Evolutionary conservation across 768 basidiomycete species (phyloP).

Genomic region (Rhodotorula diobovata): DNA sequence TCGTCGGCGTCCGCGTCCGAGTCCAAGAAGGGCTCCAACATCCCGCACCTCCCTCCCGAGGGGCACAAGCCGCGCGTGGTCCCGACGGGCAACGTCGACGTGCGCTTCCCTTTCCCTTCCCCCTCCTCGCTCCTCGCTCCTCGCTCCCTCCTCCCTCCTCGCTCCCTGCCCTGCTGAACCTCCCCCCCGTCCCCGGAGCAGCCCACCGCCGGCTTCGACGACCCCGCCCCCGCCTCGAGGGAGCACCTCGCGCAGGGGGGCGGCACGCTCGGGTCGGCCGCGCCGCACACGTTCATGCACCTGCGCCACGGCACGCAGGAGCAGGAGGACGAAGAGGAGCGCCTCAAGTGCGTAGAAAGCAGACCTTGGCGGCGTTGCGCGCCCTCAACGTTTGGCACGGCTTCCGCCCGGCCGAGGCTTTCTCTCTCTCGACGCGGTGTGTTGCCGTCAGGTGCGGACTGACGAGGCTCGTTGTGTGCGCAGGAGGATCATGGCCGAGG

Average conservation of each 20-base stretch:
- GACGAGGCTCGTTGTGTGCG: not conserved
- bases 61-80: not conserved
- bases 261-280: not conserved
- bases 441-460: not conserved
- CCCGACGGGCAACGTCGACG: conserved; percentile 10
- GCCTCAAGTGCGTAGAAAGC: conserved; percentile 18
- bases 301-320: conserved; percentile 2
- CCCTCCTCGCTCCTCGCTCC: not conserved
- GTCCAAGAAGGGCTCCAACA: not conserved
- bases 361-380: too few species aligned
- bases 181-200: not conserved
- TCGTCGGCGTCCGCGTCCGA: not conserved
- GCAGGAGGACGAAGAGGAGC: conserved; percentile 10
- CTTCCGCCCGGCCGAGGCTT: too few species aligned
- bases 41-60: not conserved
- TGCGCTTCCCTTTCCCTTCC: too few species aligned
- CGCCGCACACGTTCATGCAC: conserved; percentile 2
- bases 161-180: not conserved
- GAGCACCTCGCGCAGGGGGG: not conserved
- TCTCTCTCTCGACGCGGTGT: too few species aligned
- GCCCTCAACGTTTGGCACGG: too few species aligned
- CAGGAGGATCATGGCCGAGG: conserved; percentile 1
- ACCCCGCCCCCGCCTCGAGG: not conserved
- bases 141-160: too few species aligned
- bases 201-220: not conserved